Conservation (phyloP, 371 early-diverging fungal species). For the Mortierella sp. region DNA sequence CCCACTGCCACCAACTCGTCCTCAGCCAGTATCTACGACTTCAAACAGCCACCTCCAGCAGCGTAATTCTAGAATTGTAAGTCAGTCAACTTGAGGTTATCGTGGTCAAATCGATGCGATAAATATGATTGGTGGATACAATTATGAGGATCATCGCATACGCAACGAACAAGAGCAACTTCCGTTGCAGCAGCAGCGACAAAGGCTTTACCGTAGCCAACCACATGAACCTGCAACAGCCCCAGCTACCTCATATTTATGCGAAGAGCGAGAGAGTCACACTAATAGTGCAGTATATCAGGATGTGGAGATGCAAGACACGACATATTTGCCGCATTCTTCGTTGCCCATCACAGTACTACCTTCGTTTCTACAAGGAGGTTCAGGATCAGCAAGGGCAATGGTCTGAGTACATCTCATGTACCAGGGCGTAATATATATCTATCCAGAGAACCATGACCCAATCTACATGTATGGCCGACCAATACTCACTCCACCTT, state of each 20-base stretch:
- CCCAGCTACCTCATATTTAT: not conserved
- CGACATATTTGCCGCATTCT: not conserved
- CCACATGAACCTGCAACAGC: not conserved
- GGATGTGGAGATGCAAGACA: not conserved
- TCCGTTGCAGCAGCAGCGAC: not conserved
- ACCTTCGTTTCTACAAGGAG: conserved; percentile 18
- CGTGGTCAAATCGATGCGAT: conserved; percentile 1
- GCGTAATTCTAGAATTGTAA: conserved; percentile 20
- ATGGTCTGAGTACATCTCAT: conserved; percentile 37
- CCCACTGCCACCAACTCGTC: not conserved
- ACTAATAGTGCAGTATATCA: not conserved
- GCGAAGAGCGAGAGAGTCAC: not conserved
- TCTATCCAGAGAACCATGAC: conserved; percentile 46
- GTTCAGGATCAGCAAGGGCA: conserved; percentile 12
- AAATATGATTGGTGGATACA: conserved; percentile 10
- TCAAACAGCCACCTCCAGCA: conserved; percentile 1
- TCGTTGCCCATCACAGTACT: not conserved
- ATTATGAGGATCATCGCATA: conserved; percentile 17
- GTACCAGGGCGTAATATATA: conserved; percentile 36
- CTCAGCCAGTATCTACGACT: not conserved
- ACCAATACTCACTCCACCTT: conserved; percentile 19
- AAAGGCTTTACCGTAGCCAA: not conserved
- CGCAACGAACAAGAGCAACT: conserved; percentile 4
- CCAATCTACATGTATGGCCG: conserved; percentile 52
- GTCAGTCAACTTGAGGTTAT: conserved; percentile 16